Base-by-base conservation (phyloP, 73 alveolate species). In the Symbiodinium pilosum region DNA sequence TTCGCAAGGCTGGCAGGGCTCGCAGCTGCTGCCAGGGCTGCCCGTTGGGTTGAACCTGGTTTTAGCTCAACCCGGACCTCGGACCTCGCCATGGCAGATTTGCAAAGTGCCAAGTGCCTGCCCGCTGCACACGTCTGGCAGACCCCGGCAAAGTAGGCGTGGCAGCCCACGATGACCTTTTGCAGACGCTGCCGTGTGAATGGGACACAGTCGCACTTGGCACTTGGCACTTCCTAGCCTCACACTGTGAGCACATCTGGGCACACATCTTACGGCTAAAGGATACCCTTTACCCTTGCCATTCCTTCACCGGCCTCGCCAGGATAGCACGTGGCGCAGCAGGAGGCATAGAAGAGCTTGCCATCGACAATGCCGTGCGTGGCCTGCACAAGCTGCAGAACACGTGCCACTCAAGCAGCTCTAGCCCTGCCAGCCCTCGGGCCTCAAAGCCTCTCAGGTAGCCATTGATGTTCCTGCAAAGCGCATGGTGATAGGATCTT, bases 371-470 rank as follows among this genome's bases (percentile, higher is more conserved):
- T 91, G 81, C 96, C 96, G 24, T 68, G 34, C 47, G 77, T 86
- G 2, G 96, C 96, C 96, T 91, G 18, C 52, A 77, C 30, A 34
- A 28, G 52, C 47, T 11, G 86, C 51, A 14, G 52, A 9, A 18
- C 47, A n/a, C 28, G 16, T 32, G 42, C 42, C 14, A 1, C 14
- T 18, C 41, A 1, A 69, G 32, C 84, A 30, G 30, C 86, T 73
- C 7, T 73, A n/a, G 43, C 87, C 52, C 51, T 7, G 43, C 86
- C 39, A 12, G n/a, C n/a, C n/a, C n/a, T n/a, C n/a, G n/a, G 43
- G 51, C 96, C 96, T 91, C 73, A 30, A 52, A 91, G 47, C 96
- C 96, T n/a, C 96, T 47, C 77, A 91, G 77, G 88, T 91, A 91
- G 44, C 96, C 96, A 16, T 91, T 91, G 51, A 91, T 91, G 77